Percentiles rank a stretch among this genome's conserved stretches.
Evolutionary conservation across 768 basidiomycete genomes (phyloP).

Genomic region (Boletus edulis): DNA sequence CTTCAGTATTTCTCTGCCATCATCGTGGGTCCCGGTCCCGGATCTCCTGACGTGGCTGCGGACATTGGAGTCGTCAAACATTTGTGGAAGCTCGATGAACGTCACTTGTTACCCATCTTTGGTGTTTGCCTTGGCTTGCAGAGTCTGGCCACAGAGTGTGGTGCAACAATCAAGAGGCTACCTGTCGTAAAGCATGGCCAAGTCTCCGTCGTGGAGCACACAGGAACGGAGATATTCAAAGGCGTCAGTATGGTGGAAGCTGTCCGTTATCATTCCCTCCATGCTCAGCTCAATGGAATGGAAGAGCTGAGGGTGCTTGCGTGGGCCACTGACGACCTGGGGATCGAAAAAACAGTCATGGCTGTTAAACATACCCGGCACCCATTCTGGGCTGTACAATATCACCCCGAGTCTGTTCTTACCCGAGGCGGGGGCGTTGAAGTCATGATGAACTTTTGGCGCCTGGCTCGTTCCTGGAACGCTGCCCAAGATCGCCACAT

Average conservation of each 20-base stretch:
- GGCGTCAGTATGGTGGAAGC: conserved; percentile 52
- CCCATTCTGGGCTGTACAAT: conserved; percentile 88
- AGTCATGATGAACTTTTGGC: conserved; percentile 74
- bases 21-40: conserved; percentile 78
- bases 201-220: conserved; percentile 61
- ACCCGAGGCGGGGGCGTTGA: conserved; percentile 68
- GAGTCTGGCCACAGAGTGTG: conserved; percentile 65
- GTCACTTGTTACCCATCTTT: conserved; percentile 63
- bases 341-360: conserved; percentile 74
- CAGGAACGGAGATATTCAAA: conserved; percentile 57
- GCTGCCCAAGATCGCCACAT: conserved; percentile 35
- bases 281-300: conserved; percentile 47
- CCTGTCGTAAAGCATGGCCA: conserved; percentile 78
- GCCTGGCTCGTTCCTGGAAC: conserved; percentile 59
- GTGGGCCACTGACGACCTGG: conserved; percentile 66
- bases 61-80: conserved; percentile 71
- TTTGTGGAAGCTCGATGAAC: conserved; percentile 62
- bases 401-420: conserved; percentile 83
- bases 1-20: conserved; percentile 65
- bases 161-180: conserved; percentile 58
- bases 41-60: conserved; percentile 58
- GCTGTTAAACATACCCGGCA: conserved; percentile 57
- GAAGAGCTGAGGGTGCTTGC: conserved; percentile 64
- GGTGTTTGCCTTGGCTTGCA: conserved; percentile 85
- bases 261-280: conserved; percentile 81